Evolutionary conservation across 2,329 filamentous ascomycete species (phyloP).

Genomic region (Pestalotiopsis sp.): DNA sequence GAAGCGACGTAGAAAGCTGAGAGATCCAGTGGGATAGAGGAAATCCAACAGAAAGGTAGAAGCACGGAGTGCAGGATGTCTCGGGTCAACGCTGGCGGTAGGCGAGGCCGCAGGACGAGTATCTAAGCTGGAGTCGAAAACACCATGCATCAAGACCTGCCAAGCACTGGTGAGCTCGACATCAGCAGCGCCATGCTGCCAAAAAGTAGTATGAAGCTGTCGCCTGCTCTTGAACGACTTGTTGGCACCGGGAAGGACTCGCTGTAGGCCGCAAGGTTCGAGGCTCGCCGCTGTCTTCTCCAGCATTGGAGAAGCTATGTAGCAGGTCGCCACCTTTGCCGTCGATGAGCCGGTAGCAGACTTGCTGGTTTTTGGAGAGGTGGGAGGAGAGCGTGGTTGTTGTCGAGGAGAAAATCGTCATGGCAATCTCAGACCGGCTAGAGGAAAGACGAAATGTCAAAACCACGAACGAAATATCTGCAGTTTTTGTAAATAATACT

Average conservation of each 20-base stretch:
- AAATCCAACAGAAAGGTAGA: slow-evolving; percentile 57
- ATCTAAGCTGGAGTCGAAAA: slow-evolving; percentile 23
- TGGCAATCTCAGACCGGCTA: background rate
- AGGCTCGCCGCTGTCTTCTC: slow-evolving; percentile 57
- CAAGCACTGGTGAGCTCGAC: slow-evolving; percentile 47
- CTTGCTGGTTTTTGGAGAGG: background rate
- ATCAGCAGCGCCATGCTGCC: slow-evolving; percentile 53
- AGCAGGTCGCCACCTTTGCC: background rate
- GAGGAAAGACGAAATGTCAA: background rate
- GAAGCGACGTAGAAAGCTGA: slow-evolving; percentile 41
- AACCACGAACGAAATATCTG: background rate
- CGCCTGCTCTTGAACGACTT: slow-evolving; percentile 39
- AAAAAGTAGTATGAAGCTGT: slow-evolving; percentile 50
- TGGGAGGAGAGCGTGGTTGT: background rate
- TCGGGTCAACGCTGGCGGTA: slow-evolving; percentile 16
- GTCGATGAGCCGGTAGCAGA: background rate
- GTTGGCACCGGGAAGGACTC: slow-evolving; percentile 44
- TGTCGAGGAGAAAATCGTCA: background rate
- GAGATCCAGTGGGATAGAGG: slow-evolving; percentile 49
- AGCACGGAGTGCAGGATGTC: slow-evolving; percentile 35
- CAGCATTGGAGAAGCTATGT: slow-evolving; percentile 45
- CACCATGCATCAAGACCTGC: slow-evolving; percentile 36
- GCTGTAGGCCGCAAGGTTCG: slow-evolving; percentile 56
- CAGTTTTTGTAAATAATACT: background rate
- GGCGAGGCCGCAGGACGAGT: background rate